These are phyloP conservation scores for Saccharomycopsis crataegensis DNA, from an alignment of 1,139 yeast species.

Conservation along the genomic window DNA sequence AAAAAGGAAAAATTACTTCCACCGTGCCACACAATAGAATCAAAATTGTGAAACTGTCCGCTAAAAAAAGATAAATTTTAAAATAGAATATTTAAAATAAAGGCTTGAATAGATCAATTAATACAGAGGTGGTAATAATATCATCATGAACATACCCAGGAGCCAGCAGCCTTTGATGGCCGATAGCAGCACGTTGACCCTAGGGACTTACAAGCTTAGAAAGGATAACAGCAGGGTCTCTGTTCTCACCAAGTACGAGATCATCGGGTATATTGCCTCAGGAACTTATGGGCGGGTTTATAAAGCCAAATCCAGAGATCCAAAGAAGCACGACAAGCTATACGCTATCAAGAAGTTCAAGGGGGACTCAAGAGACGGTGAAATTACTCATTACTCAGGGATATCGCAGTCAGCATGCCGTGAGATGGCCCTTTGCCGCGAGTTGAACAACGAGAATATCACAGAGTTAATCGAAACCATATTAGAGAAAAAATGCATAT, in stretches of 20 bases:
- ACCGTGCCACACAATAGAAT: no score
- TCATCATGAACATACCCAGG: neutral
- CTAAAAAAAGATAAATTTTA: no score
- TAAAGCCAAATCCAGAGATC: constrained; percentile 56
- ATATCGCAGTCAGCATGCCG: constrained; percentile 94
- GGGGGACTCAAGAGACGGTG: constrained; percentile 85
- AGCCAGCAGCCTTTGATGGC: constrained; percentile 49
- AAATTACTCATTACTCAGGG: constrained; percentile 83
- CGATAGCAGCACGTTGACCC: constrained; percentile 56
- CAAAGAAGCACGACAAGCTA: constrained; percentile 23
- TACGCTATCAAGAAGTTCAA: constrained; percentile 95
- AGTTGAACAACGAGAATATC: constrained; percentile 70
- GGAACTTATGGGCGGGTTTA: constrained; percentile 98
- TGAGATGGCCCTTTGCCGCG: constrained; percentile 93
- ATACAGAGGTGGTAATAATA: no score
- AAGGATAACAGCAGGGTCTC: constrained; percentile 64
- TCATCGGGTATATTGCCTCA: constrained; percentile 94
- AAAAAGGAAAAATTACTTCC: no score
- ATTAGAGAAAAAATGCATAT: constrained; percentile 84
- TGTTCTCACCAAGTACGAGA: constrained; percentile 75
- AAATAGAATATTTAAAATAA: no score
- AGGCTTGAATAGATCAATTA: no score
- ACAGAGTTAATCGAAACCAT: constrained; percentile 77
- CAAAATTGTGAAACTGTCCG: no score
- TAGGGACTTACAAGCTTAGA: constrained; percentile 66